Evolutionary conservation across 1,139 yeast species (phyloP), one percentile per base, ranked within the genome.

Genomic region (Taphrina confusa): DNA sequence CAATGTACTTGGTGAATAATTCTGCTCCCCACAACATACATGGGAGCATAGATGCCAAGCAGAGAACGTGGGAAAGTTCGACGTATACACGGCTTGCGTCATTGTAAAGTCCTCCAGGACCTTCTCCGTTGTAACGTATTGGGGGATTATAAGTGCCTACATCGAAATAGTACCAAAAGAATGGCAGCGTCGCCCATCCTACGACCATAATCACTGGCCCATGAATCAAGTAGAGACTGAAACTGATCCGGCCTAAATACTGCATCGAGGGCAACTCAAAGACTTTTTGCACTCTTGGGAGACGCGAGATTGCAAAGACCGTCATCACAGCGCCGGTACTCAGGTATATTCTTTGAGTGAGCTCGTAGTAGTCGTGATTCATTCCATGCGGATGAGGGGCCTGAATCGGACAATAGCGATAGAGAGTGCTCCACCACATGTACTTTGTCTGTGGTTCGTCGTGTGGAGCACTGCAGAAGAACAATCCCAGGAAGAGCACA

Each of bases 1-100:
- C 57, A 20, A 52, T 30, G 3, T 22, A 44, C 23, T 23, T 16
- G 31, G 45, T 44, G n/a, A 52, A 52, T 20, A 52, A 20, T 22
- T 52, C 57, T 8, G 57, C 45, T 1, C 45, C 39, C 57, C 57
- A 52, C 14, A 52, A 33, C 31, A 52, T 52, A 1, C 45, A 52
- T 11, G 57, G 57, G 16, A 52, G 14, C 57, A 39, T 42, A 2
- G 34, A 28, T 22, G 27, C 30, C 23, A 52, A 31, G n/a, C 57
- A 42, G 40, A 52, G 14, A 16, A 16, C 39, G 39, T 42, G 45
- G 14, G 57, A 39, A 22, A 52, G 14, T 27, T 52, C 57, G 50
- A 45, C 1, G 37, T 23, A 42, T n/a, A 52, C 14, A 3, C 28
- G 39, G 31, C 57, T 44, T 40, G 46, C 39, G 34, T 30, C 28